These are phyloP conservation scores for Oryza officinalis DNA, from an alignment of 176 grass and related monocot genomes.

Conservation along the genomic window DNA sequence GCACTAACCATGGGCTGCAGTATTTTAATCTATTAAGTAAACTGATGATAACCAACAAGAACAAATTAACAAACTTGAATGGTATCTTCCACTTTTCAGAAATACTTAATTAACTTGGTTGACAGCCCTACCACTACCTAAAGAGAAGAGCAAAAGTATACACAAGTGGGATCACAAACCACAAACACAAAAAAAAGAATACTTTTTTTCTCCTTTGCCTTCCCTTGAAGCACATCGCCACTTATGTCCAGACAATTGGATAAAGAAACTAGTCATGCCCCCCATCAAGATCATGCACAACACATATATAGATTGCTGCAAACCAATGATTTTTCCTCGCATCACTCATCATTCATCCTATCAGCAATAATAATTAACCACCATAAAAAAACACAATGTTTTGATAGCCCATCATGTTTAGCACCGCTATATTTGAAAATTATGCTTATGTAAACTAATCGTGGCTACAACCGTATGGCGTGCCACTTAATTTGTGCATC, in stretches of 20 bases:
- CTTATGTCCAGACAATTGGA: constrained; percentile 33
- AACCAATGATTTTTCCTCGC: neutral
- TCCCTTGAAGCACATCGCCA: constrained; percentile 49
- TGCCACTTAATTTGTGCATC: neutral
- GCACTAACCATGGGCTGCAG: neutral
- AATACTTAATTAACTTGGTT: neutral
- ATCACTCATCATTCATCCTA: constrained; percentile 11
- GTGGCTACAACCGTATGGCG: neutral
- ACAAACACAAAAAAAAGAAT: neutral
- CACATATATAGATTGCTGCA: neutral
- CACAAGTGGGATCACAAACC: constrained; percentile 31
- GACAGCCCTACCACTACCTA: constrained; percentile 29
- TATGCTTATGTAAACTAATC: constrained; percentile 14
- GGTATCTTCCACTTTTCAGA: neutral
- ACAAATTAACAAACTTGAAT: constrained; percentile 19
- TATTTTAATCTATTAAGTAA: neutral
- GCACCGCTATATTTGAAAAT: neutral
- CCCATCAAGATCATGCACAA: constrained; percentile 11
- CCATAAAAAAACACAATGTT: neutral
- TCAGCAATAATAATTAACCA: neutral
- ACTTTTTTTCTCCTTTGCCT: constrained; percentile 36
- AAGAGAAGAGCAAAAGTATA: constrained; percentile 35
- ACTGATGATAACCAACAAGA: neutral
- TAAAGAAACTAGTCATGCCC: constrained; percentile 6
- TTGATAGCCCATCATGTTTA: constrained; percentile 5